Base-by-base conservation (phyloP, 225 moss, liverwort and hornwort genomes). In the Physcomitrium patens region DNA sequence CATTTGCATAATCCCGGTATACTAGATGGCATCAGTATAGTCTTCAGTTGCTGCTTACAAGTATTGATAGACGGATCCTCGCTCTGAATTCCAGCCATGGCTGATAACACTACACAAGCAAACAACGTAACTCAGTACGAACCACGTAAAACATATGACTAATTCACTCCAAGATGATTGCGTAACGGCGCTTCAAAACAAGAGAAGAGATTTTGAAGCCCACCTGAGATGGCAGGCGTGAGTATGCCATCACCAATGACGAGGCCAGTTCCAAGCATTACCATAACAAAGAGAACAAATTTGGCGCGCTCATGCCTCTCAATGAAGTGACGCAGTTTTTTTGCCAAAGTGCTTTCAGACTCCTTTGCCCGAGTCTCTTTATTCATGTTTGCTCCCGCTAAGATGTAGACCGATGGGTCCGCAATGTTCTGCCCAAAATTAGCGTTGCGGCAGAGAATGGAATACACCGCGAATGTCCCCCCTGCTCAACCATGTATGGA, bases 141-240 rank as follows among this genome's bases (percentile, higher is more conserved):
- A 60, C 60, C 52, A 60, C 46, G 56, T 18, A 37, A 7, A 37
- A 37, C 31, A 37, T 37, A 3, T 37, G 31, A 37, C 31, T 37
- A 7, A 37, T 37, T 37, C 31, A 4, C 7, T 37, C 64, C 46
- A 47, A 60, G 57, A 45, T 57, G 1, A 72, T 52, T 23, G 14
- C 28, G 17, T 26, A 24, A 55, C 7, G 60, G 12, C 24, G 50
- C 23, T 53, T 65, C 63, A 73, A 68, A 56, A n/a, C 4, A 31
- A 14, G 44, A 75, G 70, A 41, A 43, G 73, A 27, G 37, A 28
- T 45, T 18, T 71, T 10, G 57, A 63, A 51, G n/a, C 66, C 20
- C 23, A 94, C 94, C 94, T 81, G 94, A 94, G 60, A 94, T 92
- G 54, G 94, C 92, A 58, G 94, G 94, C 17, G 92, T 94, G 63